Conservation (phyloP, 768 basidiomycete species). For the Hypholoma fasciculare region DNA sequence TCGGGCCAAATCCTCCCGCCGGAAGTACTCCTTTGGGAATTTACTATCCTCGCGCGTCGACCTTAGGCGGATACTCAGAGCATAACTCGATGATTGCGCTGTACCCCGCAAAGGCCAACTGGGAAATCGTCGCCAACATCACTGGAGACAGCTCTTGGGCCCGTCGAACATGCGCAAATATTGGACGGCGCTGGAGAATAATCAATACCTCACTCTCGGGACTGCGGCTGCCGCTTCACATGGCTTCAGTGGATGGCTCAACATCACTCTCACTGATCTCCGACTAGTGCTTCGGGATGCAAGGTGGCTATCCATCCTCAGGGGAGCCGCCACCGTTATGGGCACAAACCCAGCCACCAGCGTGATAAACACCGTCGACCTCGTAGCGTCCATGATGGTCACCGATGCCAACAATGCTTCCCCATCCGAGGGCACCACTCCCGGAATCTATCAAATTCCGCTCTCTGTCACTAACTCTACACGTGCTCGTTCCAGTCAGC, state of each 20-base stretch:
- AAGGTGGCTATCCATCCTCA: background rate
- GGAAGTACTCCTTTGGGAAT: conserved; percentile 8
- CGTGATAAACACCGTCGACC: background rate
- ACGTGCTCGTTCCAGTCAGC: background rate
- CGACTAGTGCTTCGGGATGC: background rate
- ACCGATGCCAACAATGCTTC: background rate
- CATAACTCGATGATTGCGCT: conserved; percentile 7
- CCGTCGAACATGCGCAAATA: background rate
- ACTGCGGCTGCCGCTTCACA: background rate
- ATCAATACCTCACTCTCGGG: background rate
- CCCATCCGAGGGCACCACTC: background rate
- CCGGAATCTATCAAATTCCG: background rate
- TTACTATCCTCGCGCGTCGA: conserved; percentile 6
- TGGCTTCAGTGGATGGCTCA: background rate
- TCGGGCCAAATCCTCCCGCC: conserved; percentile 8
- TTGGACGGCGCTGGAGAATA: background rate
- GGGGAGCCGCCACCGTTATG: background rate
- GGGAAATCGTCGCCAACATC: conserved; percentile 2
- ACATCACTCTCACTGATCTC: background rate
- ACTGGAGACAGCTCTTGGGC: background rate
- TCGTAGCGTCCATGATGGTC: background rate
- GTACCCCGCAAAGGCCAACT: conserved; percentile 6
- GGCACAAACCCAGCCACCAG: background rate
- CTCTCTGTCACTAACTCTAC: background rate
- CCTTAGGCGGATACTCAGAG: conserved; percentile 9